Evolutionary conservation across 257 asterid genomes (phyloP), one percentile per base, ranked within the genome.

Genomic region (Forsythia suspensa): DNA sequence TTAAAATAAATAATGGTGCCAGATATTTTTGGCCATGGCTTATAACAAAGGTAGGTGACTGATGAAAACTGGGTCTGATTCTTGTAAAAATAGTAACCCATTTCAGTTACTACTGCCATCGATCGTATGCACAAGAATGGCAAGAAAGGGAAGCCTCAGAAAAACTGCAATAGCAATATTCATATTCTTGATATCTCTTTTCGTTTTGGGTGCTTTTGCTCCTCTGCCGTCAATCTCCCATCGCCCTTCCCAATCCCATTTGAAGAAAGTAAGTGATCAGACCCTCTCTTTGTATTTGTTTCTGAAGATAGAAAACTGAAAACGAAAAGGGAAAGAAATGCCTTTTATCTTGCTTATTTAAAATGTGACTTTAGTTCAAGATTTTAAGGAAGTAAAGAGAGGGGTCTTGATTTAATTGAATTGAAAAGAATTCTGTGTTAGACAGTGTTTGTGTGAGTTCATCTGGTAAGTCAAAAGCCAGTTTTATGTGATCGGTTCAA

Each of bases 161-260:
- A 86, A 34, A 73, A 71, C 10, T 59, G 51, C 79, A 7, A 46
- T 80, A 7, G 70, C 80, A n/a, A 41, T 77, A 9, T 79, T 89
- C 52, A 29, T 87, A 0, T 76, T 88, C 80, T 81, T 87, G 55
- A 69, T 89, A 70, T 70, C 81, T 73, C 83, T 90, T 43, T 78
- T 85, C 57, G 82, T 84, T 11, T 82, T 92, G 81, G 91, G 80
- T 71, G 84, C 87, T 72, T 87, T 89, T 73, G 89, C 91, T 79
- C 91, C 91, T 7, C 88, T 90, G 79, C 95, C 93, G 40, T 84
- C 95, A n/a, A 76, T 80, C 77, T 80, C 90, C 43, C 78, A 76
- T 71, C 76, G 39, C 42, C 67, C 85, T 71, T 71, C 89, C 77
- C 86, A 44, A 55, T 77, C 83, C 68, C 80, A 79, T 70, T 76